These are phyloP conservation scores for Diaporthe vexans DNA, from an alignment of 2,329 filamentous ascomycete genomes.

Conservation along the genomic window DNA sequence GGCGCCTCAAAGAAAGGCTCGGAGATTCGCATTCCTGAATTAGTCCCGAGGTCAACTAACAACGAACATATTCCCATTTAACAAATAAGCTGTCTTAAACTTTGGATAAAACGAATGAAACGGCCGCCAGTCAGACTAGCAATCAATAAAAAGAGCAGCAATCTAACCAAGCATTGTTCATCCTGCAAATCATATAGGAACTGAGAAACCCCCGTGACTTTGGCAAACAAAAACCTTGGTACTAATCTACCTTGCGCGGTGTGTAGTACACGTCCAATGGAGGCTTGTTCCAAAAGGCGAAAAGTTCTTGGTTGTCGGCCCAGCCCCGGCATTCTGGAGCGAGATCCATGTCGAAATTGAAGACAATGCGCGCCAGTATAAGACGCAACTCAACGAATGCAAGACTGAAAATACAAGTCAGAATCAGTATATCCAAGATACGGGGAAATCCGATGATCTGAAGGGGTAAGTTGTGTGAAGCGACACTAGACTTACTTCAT, in stretches of 20 bases:
- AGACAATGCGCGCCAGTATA: slow-evolving; percentile 59
- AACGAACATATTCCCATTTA: too few species aligned
- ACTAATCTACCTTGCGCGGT: slow-evolving; percentile 38
- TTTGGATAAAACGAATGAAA: background rate
- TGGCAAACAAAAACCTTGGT: background rate
- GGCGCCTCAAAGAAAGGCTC: too few species aligned
- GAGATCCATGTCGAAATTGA: slow-evolving; percentile 60
- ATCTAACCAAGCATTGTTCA: too few species aligned
- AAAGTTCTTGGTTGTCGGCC: slow-evolving; percentile 51
- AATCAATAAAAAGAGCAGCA: too few species aligned
- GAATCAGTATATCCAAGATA: background rate
- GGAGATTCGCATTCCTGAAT: too few species aligned
- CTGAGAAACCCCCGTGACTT: too few species aligned
- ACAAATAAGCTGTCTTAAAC: too few species aligned
- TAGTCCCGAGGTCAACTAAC: too few species aligned
- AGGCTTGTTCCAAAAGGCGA: slow-evolving; percentile 53
- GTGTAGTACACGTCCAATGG: slow-evolving; percentile 51
- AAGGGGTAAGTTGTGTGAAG: background rate
- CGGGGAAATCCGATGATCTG: too few species aligned
- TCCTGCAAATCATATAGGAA: too few species aligned
- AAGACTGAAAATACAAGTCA: slow-evolving; percentile 51
- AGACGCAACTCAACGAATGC: slow-evolving; percentile 63
- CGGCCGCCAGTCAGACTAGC: background rate
- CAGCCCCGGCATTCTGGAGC: slow-evolving; percentile 50
- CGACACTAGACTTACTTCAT: slow-evolving; percentile 55